These are phyloP conservation scores for Ceraceosorus bombacis DNA, from an alignment of 1,284 basidiomycete genomes.

Conservation along the genomic window DNA sequence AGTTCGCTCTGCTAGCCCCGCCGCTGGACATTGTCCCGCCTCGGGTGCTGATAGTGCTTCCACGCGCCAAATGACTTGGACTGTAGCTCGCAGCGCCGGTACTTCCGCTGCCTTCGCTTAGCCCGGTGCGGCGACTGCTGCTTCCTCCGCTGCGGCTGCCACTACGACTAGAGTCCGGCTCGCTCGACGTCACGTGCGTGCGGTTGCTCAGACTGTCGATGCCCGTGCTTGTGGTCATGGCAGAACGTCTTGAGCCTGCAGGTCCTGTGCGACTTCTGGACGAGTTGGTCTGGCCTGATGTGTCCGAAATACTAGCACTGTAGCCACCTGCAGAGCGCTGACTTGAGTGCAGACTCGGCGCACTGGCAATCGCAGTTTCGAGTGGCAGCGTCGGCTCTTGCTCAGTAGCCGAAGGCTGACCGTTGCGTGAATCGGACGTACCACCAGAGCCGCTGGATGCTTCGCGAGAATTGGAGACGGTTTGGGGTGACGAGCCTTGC, in stretches of 20 bases:
- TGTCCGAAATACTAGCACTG: slow-evolving; percentile 21
- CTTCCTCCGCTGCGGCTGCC: slow-evolving; percentile 17
- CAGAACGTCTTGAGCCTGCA: not conserved
- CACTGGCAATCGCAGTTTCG: not conserved
- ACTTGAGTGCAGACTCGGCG: not conserved
- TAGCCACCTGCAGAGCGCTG: slow-evolving; percentile 16
- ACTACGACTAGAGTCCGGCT: slow-evolving; percentile 16
- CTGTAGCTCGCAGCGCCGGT: slow-evolving; percentile 33
- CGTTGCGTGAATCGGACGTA: not conserved
- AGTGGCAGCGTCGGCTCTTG: too few relatives aligned
- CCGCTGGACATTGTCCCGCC: slow-evolving; percentile 5
- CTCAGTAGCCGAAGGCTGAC: too few relatives aligned
- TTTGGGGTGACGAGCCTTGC: slow-evolving; percentile 17
- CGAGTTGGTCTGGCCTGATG: slow-evolving; percentile 8
- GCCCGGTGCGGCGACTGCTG: slow-evolving; percentile 12
- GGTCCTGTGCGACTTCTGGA: not conserved
- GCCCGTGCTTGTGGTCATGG: slow-evolving; percentile 15
- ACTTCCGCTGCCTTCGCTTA: slow-evolving; percentile 21
- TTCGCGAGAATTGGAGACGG: slow-evolving; percentile 19
- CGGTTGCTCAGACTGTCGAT: slow-evolving; percentile 24
- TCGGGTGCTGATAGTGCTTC: slow-evolving; percentile 24
- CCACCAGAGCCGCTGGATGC: not conserved
- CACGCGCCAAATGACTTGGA: slow-evolving; percentile 21
- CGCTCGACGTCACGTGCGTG: slow-evolving; percentile 18
- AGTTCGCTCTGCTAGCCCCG: not conserved